Evolutionary conservation across 2,329 filamentous ascomycete species (phyloP), one percentile per base, ranked within the genome.

Genomic region (Penicillium janthinellum): DNA sequence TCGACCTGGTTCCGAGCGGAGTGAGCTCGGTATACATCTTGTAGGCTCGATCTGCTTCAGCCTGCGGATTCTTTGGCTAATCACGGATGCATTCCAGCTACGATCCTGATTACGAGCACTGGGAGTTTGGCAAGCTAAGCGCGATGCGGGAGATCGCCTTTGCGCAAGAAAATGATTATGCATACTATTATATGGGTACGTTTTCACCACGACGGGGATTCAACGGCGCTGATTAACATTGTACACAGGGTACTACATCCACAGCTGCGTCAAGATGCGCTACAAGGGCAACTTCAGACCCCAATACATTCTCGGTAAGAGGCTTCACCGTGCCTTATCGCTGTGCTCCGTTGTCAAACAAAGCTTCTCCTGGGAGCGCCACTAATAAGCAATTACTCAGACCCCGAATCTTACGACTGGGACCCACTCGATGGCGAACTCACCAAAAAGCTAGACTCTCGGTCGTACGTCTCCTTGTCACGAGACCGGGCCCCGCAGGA

Each of bases 161-260:
- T 28, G 78, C 85, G 0, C 63, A 82, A 1, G 84, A 88, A 66
- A 79, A 75, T 4, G 76, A 75, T 0, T 87, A 88, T 64, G 69
- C 81, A 56, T 87, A 84, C 71, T 88, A 88, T 70, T 88, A 88
- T 74, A 88, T 89, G 86, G 86, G 80, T 82, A 65, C 14, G 72
- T 47, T 17, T 6, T 22, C 22, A 25, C 7, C 35, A 4, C 12
- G 5, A 37, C 14, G 34, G 17, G 28, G 11, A 31, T 35, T 38
- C 12, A 47, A 6, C 14, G 39, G 38, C 37, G 62, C 14, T 12
- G 7, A 28, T 28, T 52, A 8, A 52, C 49, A 39, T 10, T 41
- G 6, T 8, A 35, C 28, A 12, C 54, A 82, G 80, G 86, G 12
- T 88, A 82, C 73, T 88, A 88, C 69, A 88, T 89, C 62, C 86